A percentile compares a stretch with the other conserved stretches of the same genome.
Conservation (phyloP, 2,329 filamentous ascomycete genomes). For the Diaporthe velutina region DNA sequence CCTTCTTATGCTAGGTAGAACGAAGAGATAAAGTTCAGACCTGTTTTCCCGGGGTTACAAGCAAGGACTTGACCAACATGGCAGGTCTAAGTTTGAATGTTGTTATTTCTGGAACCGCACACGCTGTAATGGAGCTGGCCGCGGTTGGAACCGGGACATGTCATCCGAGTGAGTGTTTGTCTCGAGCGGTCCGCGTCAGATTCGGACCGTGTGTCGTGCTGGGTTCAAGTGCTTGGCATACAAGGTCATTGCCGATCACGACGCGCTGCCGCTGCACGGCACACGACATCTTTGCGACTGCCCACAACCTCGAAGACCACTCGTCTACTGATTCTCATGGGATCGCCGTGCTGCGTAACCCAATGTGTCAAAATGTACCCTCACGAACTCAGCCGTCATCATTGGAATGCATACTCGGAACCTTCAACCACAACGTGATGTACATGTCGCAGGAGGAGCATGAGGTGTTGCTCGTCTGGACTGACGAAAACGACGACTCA, state of each 20-base stretch:
- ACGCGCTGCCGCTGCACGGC: background rate
- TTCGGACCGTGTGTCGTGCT: conserved; percentile 24
- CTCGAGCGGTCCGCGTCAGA: background rate
- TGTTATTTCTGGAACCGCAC: background rate
- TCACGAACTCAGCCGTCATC: no score
- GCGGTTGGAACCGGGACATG: conserved; percentile 12
- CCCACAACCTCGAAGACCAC: background rate
- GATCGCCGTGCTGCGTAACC: background rate
- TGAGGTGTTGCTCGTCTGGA: background rate
- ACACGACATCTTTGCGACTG: background rate
- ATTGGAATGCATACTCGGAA: no score
- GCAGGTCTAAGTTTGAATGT: background rate
- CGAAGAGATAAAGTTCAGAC: background rate
- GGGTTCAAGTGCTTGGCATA: conserved; percentile 10
- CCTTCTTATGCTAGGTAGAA: background rate
- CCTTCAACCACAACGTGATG: background rate
- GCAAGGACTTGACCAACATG: background rate
- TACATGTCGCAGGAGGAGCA: background rate
- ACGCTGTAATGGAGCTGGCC: background rate
- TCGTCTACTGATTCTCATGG: background rate
- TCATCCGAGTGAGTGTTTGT: background rate
- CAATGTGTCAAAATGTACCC: background rate
- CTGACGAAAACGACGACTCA: background rate
- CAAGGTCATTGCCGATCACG: background rate
- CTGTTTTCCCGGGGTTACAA: background rate